Base-by-base conservation (phyloP, 2,329 filamentous ascomycete species). In the Alternaria sp. region DNA sequence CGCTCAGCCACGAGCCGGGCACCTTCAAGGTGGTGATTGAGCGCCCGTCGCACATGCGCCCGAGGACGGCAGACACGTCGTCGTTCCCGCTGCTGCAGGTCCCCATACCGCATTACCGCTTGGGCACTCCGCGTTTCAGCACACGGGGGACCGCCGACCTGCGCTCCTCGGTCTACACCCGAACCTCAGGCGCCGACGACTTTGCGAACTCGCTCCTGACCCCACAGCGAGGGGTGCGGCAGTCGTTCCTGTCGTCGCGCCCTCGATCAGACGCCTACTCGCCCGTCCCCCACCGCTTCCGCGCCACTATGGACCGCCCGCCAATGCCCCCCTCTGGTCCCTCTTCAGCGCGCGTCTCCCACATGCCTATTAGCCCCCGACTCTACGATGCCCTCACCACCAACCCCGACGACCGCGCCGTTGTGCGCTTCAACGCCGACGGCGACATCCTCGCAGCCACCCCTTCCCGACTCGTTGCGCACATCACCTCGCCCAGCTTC, bases 401-500 rank as follows among this genome's bases (percentile, higher is more conserved):
- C 69, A 91, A 93, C 68, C 93, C 95, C 51, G 92, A 98, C 77
- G 89, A 97, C 76, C 87, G 88, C 50, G 84, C 90, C 1, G 89
- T 97, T 61, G 95, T 99, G 21, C 91, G 93, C 61, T 97, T 96
- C 78, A 90, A 92, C 17, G 79, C 89, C 5, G 88, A 88, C 11
- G 89, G 90, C 52, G 87, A 93, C 45, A 94, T 99, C 19, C 90
- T 90, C 28, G 96, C 96, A 32, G 96, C 96, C 13, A 97, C 93
- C 0, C 93, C 95, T 2, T 90, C 94, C 4, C 90, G 96, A 12
- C 88, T 99, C 40, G 92, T 99, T 54, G 94, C 95, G 12, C 94
- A 99, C 81, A 97, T 99, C 67, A 98, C 96, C 0, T 98, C 96
- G 1, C 93, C 96, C 15, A 93, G 89, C 54, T 97, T 98, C 77